Base-by-base conservation (phyloP, 2,329 filamentous ascomycete species). In the Xylariaceae sp. region DNA sequence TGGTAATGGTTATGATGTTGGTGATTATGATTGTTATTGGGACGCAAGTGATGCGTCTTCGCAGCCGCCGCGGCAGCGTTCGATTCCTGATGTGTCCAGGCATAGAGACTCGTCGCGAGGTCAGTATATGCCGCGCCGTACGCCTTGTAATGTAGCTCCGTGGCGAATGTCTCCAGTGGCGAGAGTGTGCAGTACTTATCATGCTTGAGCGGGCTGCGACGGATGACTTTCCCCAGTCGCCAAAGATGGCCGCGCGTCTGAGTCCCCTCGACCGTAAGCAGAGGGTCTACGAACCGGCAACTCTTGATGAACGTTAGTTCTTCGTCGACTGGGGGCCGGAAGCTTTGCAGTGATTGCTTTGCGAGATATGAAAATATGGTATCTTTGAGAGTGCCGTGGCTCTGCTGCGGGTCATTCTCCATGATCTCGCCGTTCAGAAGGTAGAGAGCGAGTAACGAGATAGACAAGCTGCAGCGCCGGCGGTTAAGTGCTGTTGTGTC, bases 361-460 rank as follows among this genome's bases (percentile, higher is more conserved):
- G 52, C 45, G 6, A 62, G 29, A 34, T 56, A 62, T 32, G 55
- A 48, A 36, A 54, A 53, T 37, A 61, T 42, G 40, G 42, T 52
- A 36, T 61, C 53, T 25, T 49, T 47, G 11, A 58, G 53, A 12
- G 52, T 51, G 12, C 56, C 55, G 11, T 39, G 45, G 35, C 19
- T 22, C 19, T 38, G 45, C 7, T 47, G 33, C 7, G 54, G 56
- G 21, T 57, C 34, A 37, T 62, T 62, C 25, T 60, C 56, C 34
- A 62, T 50, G 33, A 62, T 56, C 52, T 62, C 59, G 43, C 59
- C 59, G 38, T 62, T 62, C 12, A 62, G 43, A 5, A 62, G 52
- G 37, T 55, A 62, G 4, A 61, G 44, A 14, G 58, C 50, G 16
- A 62, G 49, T 39, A 61, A 53, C 1, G 54, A 56, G 2, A 62